Evolutionary conservation across 129 eudicot genomes (phyloP).

Genomic region (Chrysanthemum seticuspe): DNA sequence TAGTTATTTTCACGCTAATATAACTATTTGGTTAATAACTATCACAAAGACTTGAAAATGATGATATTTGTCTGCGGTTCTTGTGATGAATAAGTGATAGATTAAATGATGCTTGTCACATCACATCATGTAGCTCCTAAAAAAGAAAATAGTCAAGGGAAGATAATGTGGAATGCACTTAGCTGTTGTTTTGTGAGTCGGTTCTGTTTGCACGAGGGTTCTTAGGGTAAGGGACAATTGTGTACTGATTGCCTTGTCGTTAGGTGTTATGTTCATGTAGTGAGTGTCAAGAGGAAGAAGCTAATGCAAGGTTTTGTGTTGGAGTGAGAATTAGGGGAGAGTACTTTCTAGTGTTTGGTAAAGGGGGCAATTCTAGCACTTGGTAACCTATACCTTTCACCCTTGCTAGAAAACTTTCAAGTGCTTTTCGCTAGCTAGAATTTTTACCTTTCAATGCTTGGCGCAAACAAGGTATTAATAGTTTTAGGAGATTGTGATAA

Average conservation of each 20-base stretch:
- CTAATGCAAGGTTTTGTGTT: not conserved
- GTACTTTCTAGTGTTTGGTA: too few species aligned
- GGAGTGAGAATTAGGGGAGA: too few species aligned
- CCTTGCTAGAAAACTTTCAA: not conserved
- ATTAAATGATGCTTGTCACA: conserved; percentile 3
- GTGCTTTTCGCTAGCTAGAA: not conserved
- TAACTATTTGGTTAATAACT: not conserved
- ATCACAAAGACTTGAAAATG: conserved; percentile 3
- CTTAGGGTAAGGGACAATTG: not conserved
- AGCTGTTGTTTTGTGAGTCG: conserved; percentile 1
- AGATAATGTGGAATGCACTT: conserved; percentile 3
- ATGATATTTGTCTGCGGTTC: not conserved
- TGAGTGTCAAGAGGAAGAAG: not conserved
- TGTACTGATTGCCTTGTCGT: not conserved
- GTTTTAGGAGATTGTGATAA: not conserved
- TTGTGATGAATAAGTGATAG: not conserved
- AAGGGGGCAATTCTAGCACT: not conserved
- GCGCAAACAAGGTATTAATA: not conserved
- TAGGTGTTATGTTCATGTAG: not conserved
- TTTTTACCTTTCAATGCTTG: not conserved
- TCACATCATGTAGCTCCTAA: conserved; percentile 1
- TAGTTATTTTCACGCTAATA: conserved; percentile 12
- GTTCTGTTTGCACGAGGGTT: not conserved
- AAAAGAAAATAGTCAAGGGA: conserved; percentile 18
- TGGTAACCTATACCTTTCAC: not conserved